phyloP scores from a whole-genome alignment of 2,329 filamentous ascomycete species.

The Tolypocladium sp. region DNA sequence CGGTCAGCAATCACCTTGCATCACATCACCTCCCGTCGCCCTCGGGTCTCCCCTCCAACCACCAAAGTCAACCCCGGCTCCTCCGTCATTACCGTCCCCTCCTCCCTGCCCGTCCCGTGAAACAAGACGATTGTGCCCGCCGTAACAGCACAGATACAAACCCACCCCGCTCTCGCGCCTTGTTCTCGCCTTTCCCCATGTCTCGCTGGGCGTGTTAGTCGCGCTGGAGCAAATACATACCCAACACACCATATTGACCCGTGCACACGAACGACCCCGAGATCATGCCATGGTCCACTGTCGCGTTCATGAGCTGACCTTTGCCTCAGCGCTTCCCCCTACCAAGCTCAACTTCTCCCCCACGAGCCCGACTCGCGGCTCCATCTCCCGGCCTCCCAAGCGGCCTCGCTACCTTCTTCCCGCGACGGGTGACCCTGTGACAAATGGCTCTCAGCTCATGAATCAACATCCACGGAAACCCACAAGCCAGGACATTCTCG shows the following conservation, averaged over 20 bases:
- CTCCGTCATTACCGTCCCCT: too few relatives aligned
- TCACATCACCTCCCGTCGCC: background rate
- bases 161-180: too few relatives aligned
- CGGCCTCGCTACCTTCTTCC: slow-evolving; percentile 10
- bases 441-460: slow-evolving; percentile 2
- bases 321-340: slow-evolving; percentile 14
- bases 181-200: too few relatives aligned
- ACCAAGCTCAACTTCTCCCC: slow-evolving; percentile 9
- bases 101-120: background rate
- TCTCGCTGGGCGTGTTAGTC: too few relatives aligned
- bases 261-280: background rate
- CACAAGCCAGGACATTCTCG: slow-evolving; percentile 4
- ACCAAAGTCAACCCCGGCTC: too few relatives aligned
- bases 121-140: background rate
- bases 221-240: too few relatives aligned
- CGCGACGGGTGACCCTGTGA: slow-evolving; percentile 2
- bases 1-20: slow-evolving; percentile 1
- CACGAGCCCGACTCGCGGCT: too few relatives aligned
- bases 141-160: background rate
- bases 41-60: too few relatives aligned
- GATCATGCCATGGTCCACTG: slow-evolving; percentile 14
- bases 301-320: slow-evolving; percentile 18
- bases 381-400: background rate
- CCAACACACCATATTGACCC: background rate
- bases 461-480: slow-evolving; percentile 4